Evolutionary conservation across 192 early-diverging fungal genomes (phyloP).

Genomic region (Dissophora ornata): DNA sequence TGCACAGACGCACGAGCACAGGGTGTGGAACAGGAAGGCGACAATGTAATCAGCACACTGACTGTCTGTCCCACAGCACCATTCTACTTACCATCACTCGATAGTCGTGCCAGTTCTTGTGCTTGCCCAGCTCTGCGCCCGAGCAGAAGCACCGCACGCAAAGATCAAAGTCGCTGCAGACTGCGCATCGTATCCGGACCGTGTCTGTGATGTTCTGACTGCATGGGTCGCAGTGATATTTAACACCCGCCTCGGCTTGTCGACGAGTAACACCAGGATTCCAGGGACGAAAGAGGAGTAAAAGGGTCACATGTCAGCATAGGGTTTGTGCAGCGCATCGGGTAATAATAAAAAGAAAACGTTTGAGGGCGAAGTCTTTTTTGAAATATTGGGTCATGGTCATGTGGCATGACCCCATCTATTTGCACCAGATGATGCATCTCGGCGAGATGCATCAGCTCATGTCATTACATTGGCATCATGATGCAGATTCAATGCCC

Average conservation of each 20-base stretch:
- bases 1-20: no score
- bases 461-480: constrained; percentile 20
- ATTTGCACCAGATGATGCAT: neutral
- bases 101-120: constrained; percentile 89
- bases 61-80: neutral
- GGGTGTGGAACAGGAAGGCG: no score
- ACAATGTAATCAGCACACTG: no score
- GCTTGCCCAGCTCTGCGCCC: constrained; percentile 83
- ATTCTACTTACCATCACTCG: constrained; percentile 77
- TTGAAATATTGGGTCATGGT: neutral
- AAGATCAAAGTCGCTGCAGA: constrained; percentile 91
- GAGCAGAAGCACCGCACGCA: constrained; percentile 94
- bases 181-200: constrained; percentile 86
- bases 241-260: constrained; percentile 49
- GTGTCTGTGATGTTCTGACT: constrained; percentile 89
- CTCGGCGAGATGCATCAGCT: constrained; percentile 4
- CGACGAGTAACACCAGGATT: neutral
- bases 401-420: neutral
- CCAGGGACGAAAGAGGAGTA: no score
- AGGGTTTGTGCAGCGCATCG: neutral
- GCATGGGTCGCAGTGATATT: constrained; percentile 89
- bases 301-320: constrained; percentile 35
- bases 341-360: neutral
- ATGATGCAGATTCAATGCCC: neutral
- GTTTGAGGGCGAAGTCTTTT: constrained; percentile 19